Conservation (phyloP, 805 yeast species). For the Candida bentonensis region DNA sequence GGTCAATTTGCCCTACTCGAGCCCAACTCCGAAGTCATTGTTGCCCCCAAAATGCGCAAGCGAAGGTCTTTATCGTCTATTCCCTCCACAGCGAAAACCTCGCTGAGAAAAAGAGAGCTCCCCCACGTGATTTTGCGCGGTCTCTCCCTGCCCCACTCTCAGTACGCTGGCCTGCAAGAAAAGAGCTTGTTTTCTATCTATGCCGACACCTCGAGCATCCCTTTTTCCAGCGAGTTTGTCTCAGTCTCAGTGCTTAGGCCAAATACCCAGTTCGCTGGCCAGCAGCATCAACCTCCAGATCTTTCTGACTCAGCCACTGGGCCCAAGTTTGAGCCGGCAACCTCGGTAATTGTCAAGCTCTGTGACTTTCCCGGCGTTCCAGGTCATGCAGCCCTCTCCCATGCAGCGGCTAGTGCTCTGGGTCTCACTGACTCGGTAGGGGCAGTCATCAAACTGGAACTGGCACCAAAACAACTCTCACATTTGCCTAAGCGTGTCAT, state of each 20-base stretch:
- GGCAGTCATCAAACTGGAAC: slow-evolving; percentile 36
- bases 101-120: neutral
- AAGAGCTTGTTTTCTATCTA: neutral
- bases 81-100: neutral
- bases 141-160: neutral
- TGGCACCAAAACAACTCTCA: slow-evolving; percentile 25
- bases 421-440: slow-evolving; percentile 40
- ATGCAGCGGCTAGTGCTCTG: slow-evolving; percentile 39
- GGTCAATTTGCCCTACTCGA: slow-evolving; percentile 35
- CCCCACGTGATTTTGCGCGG: neutral
- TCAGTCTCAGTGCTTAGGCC: neutral
- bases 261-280: neutral
- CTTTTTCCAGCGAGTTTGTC: neutral
- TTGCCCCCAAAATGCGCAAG: slow-evolving; percentile 49
- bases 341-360: slow-evolving; percentile 37
- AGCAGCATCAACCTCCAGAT: neutral
- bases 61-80: slow-evolving; percentile 6
- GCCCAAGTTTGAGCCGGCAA: slow-evolving; percentile 16
- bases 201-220: neutral
- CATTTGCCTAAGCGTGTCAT: slow-evolving; percentile 25
- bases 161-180: neutral
- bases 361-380: slow-evolving; percentile 24
- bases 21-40: slow-evolving; percentile 53
- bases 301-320: slow-evolving; percentile 1
- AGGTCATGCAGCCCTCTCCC: slow-evolving; percentile 38